phyloP scores from a whole-genome alignment of 495 filamentous ascomycete genomes.

The Aspergillus incahuasiensis region DNA sequence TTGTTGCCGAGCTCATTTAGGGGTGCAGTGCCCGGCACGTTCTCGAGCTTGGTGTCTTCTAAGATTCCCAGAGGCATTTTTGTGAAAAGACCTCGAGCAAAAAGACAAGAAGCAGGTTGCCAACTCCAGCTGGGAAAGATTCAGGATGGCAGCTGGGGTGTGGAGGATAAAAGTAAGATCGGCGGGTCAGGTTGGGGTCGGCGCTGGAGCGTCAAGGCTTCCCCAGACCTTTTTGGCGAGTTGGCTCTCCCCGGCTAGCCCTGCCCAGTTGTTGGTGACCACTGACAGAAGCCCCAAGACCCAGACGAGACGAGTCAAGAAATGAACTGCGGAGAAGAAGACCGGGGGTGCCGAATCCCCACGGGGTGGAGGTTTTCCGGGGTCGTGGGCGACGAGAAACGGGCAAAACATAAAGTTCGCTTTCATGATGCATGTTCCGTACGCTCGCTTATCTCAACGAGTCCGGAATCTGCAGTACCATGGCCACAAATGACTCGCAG shows the following conservation, averaged over 20 bases:
- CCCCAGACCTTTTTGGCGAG: not conserved
- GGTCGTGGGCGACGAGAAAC: not conserved
- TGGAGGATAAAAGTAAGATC: conserved; percentile 5
- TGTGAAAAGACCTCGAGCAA: no score
- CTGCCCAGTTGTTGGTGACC: not conserved
- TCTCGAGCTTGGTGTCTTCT: conserved; percentile 54
- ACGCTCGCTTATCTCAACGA: not conserved
- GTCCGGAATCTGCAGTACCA: not conserved
- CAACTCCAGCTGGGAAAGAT: not conserved
- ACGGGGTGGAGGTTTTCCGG: conserved; percentile 12
- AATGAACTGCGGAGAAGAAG: conserved; percentile 2
- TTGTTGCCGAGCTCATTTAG: conserved; percentile 21
- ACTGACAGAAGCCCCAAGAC: not conserved
- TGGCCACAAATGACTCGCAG: conserved; percentile 1
- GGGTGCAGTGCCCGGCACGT: conserved; percentile 57
- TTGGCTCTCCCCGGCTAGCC: not conserved
- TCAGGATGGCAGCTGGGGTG: conserved; percentile 1
- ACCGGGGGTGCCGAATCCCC: not conserved
- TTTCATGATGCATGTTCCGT: not conserved
- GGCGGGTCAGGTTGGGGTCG: not conserved
- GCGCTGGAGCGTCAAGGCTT: not conserved
- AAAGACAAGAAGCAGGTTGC: not conserved
- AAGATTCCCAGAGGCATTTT: conserved; percentile 72
- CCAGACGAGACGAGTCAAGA: not conserved
- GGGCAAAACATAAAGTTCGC: not conserved